Base-by-base conservation (phyloP, 1,139 yeast species). In the Geotrichum australiense region DNA sequence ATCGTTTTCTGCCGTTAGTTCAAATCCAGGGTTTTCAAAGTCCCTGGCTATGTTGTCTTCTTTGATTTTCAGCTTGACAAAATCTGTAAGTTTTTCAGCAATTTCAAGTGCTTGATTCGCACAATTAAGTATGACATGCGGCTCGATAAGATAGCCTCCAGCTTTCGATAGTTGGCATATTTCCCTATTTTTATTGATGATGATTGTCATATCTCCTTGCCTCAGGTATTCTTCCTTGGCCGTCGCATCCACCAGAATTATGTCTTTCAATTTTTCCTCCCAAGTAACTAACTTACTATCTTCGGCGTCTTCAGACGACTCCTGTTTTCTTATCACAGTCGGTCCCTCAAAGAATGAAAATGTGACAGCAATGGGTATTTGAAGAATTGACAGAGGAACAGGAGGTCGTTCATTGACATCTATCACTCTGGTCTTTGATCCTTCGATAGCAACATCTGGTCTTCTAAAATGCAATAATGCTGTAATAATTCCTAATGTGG, bases 321-420 rank as follows among this genome's bases (percentile, higher is more conserved):
- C 32, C 4, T 38, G 10, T 10, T 28, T 26, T 16, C 46, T 35
- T 3, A 26, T 18, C 7, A 35, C 35, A 3, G 39, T 28, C 14
- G 35, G 39, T 11, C 41, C 39, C 45, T 82, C 80, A 66, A 76
- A 86, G 57, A 91, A 84, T 29, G 87, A 80, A 63, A 84, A 87
- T 0, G 95, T 81, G n/a, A 87, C 78, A 62, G 96, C 86, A 36
- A 91, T 74, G 2, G 98, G 98, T 2, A 86, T 75, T 59, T 91
- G 98, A 49, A 91, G 66, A 14, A 91, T 74, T 41, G 94, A 81
- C 44, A 91, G 69, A 23, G 91, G 80, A 0, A 87, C 87, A 1
- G 96, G 96, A 37, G 84, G 86, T 48, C 95, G 73, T 55, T 89
- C 96, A 28, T 79, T 76, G 21, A 76, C 58, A 31, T 79, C 73